phyloP scores from a whole-genome alignment of 331 rosid genomes.

The Malus hybrid region DNA sequence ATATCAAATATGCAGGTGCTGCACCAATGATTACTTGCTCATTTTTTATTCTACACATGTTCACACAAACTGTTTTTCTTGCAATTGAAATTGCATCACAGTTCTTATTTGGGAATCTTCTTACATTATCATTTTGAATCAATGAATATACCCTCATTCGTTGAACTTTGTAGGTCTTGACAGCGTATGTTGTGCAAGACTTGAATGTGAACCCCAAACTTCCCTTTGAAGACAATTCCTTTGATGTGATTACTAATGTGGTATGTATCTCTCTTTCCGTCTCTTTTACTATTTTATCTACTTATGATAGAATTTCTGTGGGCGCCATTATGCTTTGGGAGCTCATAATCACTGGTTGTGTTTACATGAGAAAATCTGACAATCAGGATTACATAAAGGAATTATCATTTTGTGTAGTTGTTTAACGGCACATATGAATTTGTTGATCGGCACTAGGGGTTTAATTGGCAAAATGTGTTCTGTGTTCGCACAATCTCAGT shows the following conservation, averaged over 20 bases:
- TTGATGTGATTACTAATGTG: conserved; percentile 65
- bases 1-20: neutral
- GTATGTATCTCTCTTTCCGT: conserved; percentile 20
- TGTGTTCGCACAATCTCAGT: neutral
- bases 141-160: neutral
- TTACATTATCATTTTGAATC: neutral
- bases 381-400: too few species aligned
- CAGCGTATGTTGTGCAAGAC: conserved; percentile 59
- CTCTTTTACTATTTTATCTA: neutral
- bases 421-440: neutral
- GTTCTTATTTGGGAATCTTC: neutral
- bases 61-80: neutral
- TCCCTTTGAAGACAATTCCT: conserved; percentile 68
- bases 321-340: neutral
- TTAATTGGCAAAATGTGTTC: neutral
- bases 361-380: neutral
- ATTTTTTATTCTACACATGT: neutral
- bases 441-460: neutral
- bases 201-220: conserved; percentile 63
- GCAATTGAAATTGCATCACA: neutral
- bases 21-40: neutral
- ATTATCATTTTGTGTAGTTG: too few species aligned
- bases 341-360: neutral
- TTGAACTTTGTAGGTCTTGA: conserved; percentile 54
- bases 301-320: neutral